Evolutionary conservation across 306 rosid genomes (phyloP), one percentile per base, ranked within the genome.

Genomic region (Acmispon strigosus): DNA sequence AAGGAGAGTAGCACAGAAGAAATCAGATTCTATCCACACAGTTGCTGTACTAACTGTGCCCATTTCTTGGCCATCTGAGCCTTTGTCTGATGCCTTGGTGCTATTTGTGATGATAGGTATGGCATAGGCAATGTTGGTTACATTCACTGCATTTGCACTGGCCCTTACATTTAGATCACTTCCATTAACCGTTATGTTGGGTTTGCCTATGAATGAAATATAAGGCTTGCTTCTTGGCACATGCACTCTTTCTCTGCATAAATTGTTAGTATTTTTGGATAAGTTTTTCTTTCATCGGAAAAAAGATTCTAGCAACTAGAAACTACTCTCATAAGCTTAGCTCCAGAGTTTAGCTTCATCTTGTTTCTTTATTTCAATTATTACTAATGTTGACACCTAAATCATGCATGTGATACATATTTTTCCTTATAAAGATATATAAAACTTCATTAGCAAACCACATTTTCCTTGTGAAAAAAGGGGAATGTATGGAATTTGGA

Each of bases 41-140:
- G 97, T 81, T 19, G 92, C 84, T 15, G 96, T 83, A 27, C 70
- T 59, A 24, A 58, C 69, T 0, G 86, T 88, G 61, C 97, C 92
- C 6, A 85, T 55, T 57, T 74, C 73, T 11, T 15, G 29, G 1
- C 96, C 92, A 0, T 54, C 34, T 0, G 39, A 10, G 60, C 68
- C 89, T 74, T 14, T 86, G 27, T 91, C 96, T 1, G 96, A 91
- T 0, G 97, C 92, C 65, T 88, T 91, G 11, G 64, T 44, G 67
- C 81, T 82, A 85, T 86, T 86, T 10, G 91, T 74, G 22, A 91
- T 86, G 1, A 82, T 47, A 3, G 75, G 78, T 13, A 55, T 14
- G 15, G 57, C 72, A 63, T 63, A 62, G 9, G 10, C 70, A 20
- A 61, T 39, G 2, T 22, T 70, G 8, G 34, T 49, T 37, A 50